Percentiles rank a stretch among this genome's conserved stretches.
Evolutionary conservation across 352 stramenopile species (phyloP).

Genomic region (Phytophthora aleatoria): DNA sequence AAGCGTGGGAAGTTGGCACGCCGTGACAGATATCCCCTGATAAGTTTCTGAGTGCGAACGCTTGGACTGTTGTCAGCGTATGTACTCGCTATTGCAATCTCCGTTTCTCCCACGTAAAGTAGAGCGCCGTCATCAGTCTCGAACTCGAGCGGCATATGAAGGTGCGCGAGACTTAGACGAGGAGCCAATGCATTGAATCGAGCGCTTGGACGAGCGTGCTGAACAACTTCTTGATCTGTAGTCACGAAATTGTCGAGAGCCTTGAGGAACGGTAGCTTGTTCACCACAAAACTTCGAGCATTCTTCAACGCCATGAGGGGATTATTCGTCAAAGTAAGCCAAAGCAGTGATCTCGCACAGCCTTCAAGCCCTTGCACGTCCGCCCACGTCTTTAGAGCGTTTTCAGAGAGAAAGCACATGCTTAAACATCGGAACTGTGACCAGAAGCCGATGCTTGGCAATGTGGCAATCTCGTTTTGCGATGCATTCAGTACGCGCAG

Average conservation of each 20-base stretch:
- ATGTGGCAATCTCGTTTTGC: constrained; percentile 52
- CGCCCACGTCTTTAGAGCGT: constrained; percentile 52
- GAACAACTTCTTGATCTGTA: constrained; percentile 67
- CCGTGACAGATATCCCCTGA: constrained; percentile 62
- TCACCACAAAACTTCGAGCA: constrained; percentile 68
- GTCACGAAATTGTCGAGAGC: constrained; percentile 67
- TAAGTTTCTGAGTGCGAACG: constrained; percentile 33
- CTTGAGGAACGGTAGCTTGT: constrained; percentile 64
- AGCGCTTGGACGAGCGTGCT: constrained; percentile 40
- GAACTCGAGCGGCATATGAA: constrained; percentile 57
- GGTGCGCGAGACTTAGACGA: constrained; percentile 35
- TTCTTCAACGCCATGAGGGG: constrained; percentile 60
- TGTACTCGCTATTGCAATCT: constrained; percentile 32
- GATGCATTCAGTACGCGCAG: constrained; percentile 65
- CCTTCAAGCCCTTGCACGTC: constrained; percentile 54
- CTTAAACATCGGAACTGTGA: constrained; percentile 46
- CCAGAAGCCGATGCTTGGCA: constrained; percentile 64
- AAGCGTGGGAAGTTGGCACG: constrained; percentile 45
- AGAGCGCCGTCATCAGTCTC: constrained; percentile 45
- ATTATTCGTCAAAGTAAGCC: constrained; percentile 67
- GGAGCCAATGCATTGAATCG: constrained; percentile 44
- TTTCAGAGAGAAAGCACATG: constrained; percentile 67
- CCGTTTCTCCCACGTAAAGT: constrained; percentile 39
- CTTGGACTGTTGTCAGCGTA: constrained; percentile 52
- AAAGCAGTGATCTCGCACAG: constrained; percentile 47